Evolutionary conservation across 2,329 filamentous ascomycete species (phyloP), one percentile per base, ranked within the genome.

Genomic region (Alternaria brassicicola): DNA sequence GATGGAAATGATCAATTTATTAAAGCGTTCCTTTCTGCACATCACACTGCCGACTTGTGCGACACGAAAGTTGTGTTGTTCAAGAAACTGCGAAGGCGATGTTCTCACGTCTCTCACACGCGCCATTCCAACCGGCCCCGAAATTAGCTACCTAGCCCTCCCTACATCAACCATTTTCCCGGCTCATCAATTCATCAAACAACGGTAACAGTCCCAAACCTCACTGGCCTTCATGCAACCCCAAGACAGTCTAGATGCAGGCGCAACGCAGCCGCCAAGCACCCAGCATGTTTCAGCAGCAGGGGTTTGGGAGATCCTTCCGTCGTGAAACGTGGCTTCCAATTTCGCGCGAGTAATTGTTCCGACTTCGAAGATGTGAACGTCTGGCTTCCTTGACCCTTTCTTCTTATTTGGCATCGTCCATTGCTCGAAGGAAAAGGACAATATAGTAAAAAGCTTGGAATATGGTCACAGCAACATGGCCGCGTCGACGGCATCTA

Each of bases 251-350:
- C 30, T 62, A 56, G 43, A 47, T 50, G 38, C 21, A 51, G 13
- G 52, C 23, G 31, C 26, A 21, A 51, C 17, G 35, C 41, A 43
- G 31, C 17, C 28, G 57, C 59, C 55, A 63, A 62, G 55, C 55
- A 35, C 53, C 62, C 45, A 52, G 52, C 59, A 51, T 45, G 55
- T 64, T 64, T 64, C 43, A 54, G 43, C 52, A 64, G 36, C 48
- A 60, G 56, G 53, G 61, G 36, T 58, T 33, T 36, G n/a, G 42
- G 39, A 55, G 41, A 55, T 59, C 55, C 51, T 55, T 50, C 33
- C 52, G 51, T 57, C 15, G 43, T 64, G 64, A 64, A 66, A 64
- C 64, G 64, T 66, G 64, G 64, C 64, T 66, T 61, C 57, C 45
- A 31, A 36, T 31, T 33, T 45, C 30, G 43, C 43, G 43, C 43